Conservation (phyloP, 2,329 filamentous ascomycete species). For the Botryotinia narcissicola region DNA sequence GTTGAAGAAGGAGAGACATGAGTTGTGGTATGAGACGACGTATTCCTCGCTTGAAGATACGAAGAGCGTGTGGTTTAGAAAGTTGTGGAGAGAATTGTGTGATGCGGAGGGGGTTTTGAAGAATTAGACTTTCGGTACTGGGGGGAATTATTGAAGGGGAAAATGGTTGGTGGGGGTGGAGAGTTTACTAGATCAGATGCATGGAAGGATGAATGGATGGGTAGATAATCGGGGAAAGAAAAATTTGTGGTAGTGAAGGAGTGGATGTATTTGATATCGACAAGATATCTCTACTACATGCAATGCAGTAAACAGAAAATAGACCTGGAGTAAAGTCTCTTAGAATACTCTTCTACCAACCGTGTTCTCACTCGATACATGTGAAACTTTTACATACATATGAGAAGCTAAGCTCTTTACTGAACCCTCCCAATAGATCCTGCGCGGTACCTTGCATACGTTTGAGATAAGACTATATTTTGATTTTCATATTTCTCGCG, state of each 20-base stretch:
- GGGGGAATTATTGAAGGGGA: not conserved
- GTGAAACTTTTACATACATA: not conserved
- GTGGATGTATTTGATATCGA: not conserved
- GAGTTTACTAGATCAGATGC: not conserved
- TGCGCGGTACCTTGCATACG: not conserved
- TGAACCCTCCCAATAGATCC: fast-evolving
- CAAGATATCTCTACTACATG: not conserved
- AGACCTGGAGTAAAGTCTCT: not conserved
- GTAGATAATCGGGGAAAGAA: not conserved
- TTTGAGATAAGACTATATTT: not conserved
- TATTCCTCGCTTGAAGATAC: fast-evolving
- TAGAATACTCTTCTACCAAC: not conserved
- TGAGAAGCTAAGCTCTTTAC: not conserved
- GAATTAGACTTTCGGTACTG: not conserved
- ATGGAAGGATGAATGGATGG: not conserved
- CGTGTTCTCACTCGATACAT: not conserved
- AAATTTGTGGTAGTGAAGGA: not conserved
- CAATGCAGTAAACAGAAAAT: not conserved
- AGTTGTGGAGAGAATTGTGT: not conserved
- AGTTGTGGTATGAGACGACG: not conserved
- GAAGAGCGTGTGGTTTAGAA: not conserved
- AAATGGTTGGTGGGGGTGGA: not conserved
- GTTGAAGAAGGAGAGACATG: not conserved
- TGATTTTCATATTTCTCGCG: not conserved
- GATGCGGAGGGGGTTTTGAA: not conserved